Evolutionary conservation across 2,329 filamentous ascomycete genomes (phyloP), one percentile per base, ranked within the genome.

Genomic region (Albifimbria verrucaria): DNA sequence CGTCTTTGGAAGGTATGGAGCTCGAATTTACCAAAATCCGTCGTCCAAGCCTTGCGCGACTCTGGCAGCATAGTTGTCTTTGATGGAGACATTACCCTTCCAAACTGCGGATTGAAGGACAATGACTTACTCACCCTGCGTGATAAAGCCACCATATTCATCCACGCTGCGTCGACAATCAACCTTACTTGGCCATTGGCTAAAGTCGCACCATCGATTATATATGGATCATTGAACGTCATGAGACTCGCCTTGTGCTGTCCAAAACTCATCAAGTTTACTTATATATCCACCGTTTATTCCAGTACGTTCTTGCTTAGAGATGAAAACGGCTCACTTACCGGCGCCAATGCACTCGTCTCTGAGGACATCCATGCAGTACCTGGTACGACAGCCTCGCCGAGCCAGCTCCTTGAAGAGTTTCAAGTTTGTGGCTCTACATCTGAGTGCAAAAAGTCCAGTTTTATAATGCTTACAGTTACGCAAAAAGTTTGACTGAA

Each of bases 401-500:
- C 18, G 12, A n/a, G 18, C 11, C 12, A 39, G 5, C 32, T 39
- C 18, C 12, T 39, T 5, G 4, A 12, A 12, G 5, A 39, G 12
- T n/a, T 39, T 12, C 5, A 39, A 12, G 11, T 4, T 10, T 51
- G 11, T n/a, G 49, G 49, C 12, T 36, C 18, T 21, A 51, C 49
- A 2, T 20, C 25, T n/a, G 49, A 51, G 42, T 51, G 21, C 22
- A 18, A 20, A 3, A 17, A 36, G 49, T 51, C 11, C 42, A 41
- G n/a, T 28, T 46, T 23, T 36, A 28, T 7, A 39, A 17, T 24
- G 17, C 42, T 18, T 46, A 51, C 25, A 51, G 42, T 18, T 51
- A 51, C 18, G 43, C 49, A 3, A 51, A 51, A 23, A 42, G 32
- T 23, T 23, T 51, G 43, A 47, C 49, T 10, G 49, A 51, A 17